These are phyloP conservation scores for Fonsecaea multimorphosa DNA, from an alignment of 2,329 filamentous ascomycete species.

Conservation along the genomic window DNA sequence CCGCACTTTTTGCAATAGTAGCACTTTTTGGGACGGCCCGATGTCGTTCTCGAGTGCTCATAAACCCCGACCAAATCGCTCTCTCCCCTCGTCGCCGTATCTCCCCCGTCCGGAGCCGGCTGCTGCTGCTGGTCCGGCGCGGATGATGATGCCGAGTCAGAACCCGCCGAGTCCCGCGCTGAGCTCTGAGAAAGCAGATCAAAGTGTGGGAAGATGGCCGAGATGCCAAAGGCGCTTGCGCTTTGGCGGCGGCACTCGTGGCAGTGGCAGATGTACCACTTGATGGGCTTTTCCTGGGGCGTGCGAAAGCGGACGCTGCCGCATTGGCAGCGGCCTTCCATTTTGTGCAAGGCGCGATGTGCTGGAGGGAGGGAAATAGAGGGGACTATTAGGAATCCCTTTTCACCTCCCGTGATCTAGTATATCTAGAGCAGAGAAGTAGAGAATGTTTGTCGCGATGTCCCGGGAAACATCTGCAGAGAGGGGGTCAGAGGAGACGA, in stretches of 20 bases:
- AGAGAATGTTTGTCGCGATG: not conserved
- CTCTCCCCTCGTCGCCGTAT: not conserved
- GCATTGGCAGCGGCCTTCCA: conserved; percentile 71
- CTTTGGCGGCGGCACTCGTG: conserved; percentile 69
- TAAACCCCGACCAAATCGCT: conserved; percentile 38
- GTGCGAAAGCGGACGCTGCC: conserved; percentile 68
- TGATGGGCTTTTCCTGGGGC: conserved; percentile 64
- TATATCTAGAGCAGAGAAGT: not conserved
- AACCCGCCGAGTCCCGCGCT: conserved; percentile 41
- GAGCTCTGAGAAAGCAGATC: conserved; percentile 48
- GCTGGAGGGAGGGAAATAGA: not conserved
- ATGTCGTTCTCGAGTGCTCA: conserved; percentile 63
- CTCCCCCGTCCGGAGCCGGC: conserved; percentile 8
- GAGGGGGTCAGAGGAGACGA: not conserved
- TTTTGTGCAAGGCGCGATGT: conserved; percentile 39
- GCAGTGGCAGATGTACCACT: conserved; percentile 76
- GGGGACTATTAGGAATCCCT: not conserved
- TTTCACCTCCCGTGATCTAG: not conserved
- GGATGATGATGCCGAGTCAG: not conserved
- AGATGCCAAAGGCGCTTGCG: conserved; percentile 70
- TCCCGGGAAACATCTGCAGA: no score
- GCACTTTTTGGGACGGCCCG: conserved; percentile 65
- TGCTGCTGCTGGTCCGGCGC: no score
- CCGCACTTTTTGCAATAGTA: conserved; percentile 73
- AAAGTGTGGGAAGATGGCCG: conserved; percentile 73